These are phyloP conservation scores for Candida anglica DNA, from an alignment of 805 yeast species.

Conservation along the genomic window DNA sequence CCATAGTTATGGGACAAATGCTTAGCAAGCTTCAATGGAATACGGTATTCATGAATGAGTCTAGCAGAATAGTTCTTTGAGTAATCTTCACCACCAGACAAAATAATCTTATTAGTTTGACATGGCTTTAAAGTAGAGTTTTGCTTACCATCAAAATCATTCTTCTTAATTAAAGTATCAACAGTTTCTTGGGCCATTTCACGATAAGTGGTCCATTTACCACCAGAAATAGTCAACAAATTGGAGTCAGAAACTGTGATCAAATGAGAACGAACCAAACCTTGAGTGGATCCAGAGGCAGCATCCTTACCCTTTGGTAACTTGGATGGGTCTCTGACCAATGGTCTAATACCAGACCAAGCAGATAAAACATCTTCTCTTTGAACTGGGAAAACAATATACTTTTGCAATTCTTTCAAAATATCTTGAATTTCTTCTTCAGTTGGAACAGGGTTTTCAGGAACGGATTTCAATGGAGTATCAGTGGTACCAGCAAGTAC, in stretches of 20 bases:
- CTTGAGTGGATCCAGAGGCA: conserved; percentile 61
- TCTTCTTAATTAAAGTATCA: conserved; percentile 57
- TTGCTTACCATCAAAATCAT: conserved; percentile 32
- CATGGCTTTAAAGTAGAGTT: conserved; percentile 38
- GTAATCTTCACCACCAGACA: conserved; percentile 82
- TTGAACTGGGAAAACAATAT: conserved; percentile 81
- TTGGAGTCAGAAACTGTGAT: conserved; percentile 70
- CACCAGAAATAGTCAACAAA: conserved; percentile 87
- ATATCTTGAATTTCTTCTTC: conserved; percentile 89
- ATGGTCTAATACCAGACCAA: conserved; percentile 96
- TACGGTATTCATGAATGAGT: conserved; percentile 71
- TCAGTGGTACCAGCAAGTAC: conserved; percentile 97
- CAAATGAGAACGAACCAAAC: conserved; percentile 86
- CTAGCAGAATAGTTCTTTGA: conserved; percentile 70
- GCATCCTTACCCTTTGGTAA: conserved; percentile 41
- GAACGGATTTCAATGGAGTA: conserved; percentile 70
- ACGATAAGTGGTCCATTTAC: conserved; percentile 98
- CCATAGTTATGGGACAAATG: conserved; percentile 89
- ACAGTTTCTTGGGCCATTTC: conserved; percentile 97
- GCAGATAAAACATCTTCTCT: conserved; percentile 91
- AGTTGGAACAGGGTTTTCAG: conserved; percentile 75
- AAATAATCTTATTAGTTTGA: conserved; percentile 48
- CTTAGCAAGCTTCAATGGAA: conserved; percentile 71
- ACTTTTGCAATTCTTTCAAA: conserved; percentile 81
- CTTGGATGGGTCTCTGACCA: conserved; percentile 75